Evolutionary conservation across 495 filamentous ascomycete species (phyloP).

Genomic region (Annulohypoxylon nitens): DNA sequence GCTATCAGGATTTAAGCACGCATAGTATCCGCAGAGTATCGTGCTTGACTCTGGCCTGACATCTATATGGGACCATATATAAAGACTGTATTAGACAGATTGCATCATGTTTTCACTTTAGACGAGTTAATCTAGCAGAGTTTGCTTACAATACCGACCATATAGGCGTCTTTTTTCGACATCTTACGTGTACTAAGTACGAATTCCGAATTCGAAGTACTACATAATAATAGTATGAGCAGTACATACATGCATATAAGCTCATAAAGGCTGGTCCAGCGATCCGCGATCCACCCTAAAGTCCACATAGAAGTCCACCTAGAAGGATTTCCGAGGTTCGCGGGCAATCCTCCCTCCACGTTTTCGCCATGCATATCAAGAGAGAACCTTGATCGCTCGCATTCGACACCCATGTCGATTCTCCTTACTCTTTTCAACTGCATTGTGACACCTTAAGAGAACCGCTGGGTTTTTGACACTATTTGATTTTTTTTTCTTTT

Average conservation of each 20-base stretch:
- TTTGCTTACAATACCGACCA: background rate
- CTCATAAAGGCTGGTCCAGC: too few relatives aligned
- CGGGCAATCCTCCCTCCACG: slow-evolving; percentile 14
- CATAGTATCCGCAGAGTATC: background rate
- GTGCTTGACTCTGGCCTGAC: slow-evolving; percentile 8
- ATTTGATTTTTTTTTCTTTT: background rate
- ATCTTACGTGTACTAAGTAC: slow-evolving; percentile 1
- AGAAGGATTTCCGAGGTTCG: slow-evolving; percentile 14
- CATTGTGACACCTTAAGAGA: slow-evolving; percentile 30
- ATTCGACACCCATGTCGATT: slow-evolving; percentile 16
- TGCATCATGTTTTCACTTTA: slow-evolving; percentile 10
- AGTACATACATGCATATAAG: too few relatives aligned
- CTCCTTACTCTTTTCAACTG: slow-evolving; percentile 10
- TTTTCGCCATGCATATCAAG: slow-evolving; percentile 28
- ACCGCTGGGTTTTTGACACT: background rate
- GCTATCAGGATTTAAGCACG: background rate
- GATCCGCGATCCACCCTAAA: too few relatives aligned
- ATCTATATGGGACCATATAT: background rate
- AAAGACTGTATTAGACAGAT: slow-evolving; percentile 1
- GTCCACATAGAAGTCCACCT: background rate
- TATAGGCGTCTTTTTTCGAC: background rate
- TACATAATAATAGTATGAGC: background rate
- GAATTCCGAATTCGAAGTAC: background rate
- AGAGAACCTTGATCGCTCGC: slow-evolving; percentile 30
- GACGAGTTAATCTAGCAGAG: background rate